phyloP scores from a whole-genome alignment of 257 asterid species.

The Salvia hispanica region DNA sequence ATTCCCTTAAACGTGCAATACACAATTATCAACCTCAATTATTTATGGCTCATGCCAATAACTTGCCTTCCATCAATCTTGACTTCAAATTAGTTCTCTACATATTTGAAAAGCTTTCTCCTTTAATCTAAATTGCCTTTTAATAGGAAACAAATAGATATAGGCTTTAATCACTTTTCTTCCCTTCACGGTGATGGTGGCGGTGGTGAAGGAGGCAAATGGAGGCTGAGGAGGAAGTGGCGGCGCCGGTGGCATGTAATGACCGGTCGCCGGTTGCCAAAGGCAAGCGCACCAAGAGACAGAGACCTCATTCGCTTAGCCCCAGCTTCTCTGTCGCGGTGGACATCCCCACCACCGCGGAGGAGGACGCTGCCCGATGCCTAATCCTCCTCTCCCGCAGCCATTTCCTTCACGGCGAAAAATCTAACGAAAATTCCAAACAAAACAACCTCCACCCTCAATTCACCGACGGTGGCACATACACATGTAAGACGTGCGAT shows the following conservation, averaged over 20 bases:
- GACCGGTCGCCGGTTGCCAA: conserved; percentile 44
- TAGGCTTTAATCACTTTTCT: neutral
- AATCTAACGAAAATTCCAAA: neutral
- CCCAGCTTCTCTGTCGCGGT: conserved; percentile 22
- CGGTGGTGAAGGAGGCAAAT: conserved; percentile 42
- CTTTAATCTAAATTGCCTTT: conserved; percentile 22
- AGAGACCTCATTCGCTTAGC: conserved; percentile 33
- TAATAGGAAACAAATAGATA: conserved; percentile 19
- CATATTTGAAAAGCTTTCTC: conserved; percentile 9
- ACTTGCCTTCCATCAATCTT: conserved; percentile 31
- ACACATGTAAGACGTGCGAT: conserved; percentile 63
- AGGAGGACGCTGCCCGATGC: conserved; percentile 54
- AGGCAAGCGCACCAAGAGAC: conserved; percentile 53
- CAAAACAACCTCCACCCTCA: conserved; percentile 3
- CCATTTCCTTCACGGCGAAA: conserved; percentile 5
- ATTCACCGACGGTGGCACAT: conserved; percentile 30
- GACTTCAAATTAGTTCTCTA: neutral
- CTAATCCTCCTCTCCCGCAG: conserved; percentile 51
- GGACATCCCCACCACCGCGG: conserved; percentile 40
- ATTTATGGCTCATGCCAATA: conserved; percentile 34
- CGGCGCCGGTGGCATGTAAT: conserved; percentile 30
- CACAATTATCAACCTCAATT: conserved; percentile 32
- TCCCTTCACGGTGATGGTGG: conserved; percentile 41
- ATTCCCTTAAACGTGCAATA: conserved; percentile 31
- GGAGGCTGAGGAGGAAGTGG: conserved; percentile 36